Percentiles rank a stretch among this genome's conserved stretches.
Conservation (phyloP, 2,329 filamentous ascomycete species). For the Fusarium robinianum region DNA sequence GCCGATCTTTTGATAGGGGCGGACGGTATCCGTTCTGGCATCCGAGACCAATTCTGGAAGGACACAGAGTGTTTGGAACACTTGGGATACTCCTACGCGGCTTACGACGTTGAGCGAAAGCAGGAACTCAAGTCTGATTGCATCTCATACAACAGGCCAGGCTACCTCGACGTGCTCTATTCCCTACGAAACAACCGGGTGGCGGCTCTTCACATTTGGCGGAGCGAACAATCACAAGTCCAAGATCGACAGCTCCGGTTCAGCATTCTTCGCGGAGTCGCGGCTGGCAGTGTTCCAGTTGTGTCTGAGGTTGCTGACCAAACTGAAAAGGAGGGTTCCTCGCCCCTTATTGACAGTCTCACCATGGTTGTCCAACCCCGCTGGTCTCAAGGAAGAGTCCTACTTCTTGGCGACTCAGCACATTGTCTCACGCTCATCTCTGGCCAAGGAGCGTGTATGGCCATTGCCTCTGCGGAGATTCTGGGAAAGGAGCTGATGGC, state of each 20-base stretch:
- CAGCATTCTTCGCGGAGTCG: neutral
- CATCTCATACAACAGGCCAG: conserved; percentile 8
- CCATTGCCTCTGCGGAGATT: conserved; percentile 6
- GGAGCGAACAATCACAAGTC: conserved; percentile 1
- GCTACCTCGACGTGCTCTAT: conserved; percentile 6
- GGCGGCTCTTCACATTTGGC: conserved; percentile 8
- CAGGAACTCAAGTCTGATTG: neutral
- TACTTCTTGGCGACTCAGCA: conserved; percentile 6
- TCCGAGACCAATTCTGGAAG: conserved; percentile 2
- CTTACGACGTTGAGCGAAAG: conserved; percentile 1
- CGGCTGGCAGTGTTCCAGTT: neutral
- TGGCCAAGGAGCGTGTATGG: conserved; percentile 7
- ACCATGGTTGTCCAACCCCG: conserved; percentile 4
- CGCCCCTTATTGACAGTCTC: conserved; percentile 4
- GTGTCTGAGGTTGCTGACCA: neutral
- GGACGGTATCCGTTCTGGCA: conserved; percentile 7
- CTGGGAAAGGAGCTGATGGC: conserved; percentile 4
- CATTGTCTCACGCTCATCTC: conserved; percentile 10
- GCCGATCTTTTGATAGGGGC: conserved; percentile 7
- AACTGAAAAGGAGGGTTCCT: neutral
- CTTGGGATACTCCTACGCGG: conserved; percentile 6
- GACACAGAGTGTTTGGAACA: conserved; percentile 4
- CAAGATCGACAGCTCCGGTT: neutral
- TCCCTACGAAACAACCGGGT: neutral
- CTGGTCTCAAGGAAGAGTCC: conserved; percentile 7